phyloP scores from a whole-genome alignment of 768 basidiomycete species.

The Coprinopsis sp. region DNA sequence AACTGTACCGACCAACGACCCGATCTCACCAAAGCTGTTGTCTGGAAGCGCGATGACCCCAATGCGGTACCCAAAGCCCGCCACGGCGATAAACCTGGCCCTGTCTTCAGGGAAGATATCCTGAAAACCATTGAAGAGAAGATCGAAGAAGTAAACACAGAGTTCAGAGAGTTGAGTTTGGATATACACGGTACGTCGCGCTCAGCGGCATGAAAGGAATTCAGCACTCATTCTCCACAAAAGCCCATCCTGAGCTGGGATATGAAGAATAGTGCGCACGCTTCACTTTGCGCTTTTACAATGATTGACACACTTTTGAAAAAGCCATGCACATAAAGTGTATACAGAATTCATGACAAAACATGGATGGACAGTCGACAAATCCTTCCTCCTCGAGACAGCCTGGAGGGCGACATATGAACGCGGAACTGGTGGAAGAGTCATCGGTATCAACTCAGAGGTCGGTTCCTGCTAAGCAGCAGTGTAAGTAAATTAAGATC shows the following conservation, averaged over 20 bases:
- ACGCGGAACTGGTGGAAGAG: constrained; percentile 61
- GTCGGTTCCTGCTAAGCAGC: constrained; percentile 25
- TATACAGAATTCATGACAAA: constrained; percentile 63
- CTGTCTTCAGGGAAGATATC: constrained; percentile 55
- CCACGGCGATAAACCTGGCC: neutral
- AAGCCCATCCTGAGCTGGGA: constrained; percentile 68
- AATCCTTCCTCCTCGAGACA: constrained; percentile 59
- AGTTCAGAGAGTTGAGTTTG: constrained; percentile 57
- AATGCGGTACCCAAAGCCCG: too few species aligned
- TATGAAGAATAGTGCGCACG: constrained; percentile 59
- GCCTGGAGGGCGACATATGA: constrained; percentile 72
- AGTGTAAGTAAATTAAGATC: neutral
- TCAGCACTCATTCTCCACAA: neutral
- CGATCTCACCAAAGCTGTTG: neutral
- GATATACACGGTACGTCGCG: constrained; percentile 60
- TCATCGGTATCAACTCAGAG: constrained; percentile 78
- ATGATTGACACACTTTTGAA: neutral
- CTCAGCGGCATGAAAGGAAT: neutral
- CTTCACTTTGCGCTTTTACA: neutral
- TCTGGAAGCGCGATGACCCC: neutral
- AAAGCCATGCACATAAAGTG: constrained; percentile 68
- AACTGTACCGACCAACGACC: neutral
- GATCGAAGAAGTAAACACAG: constrained; percentile 47
- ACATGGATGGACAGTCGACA: constrained; percentile 61
- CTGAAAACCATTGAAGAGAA: constrained; percentile 55